Base-by-base conservation (phyloP, 2,329 filamentous ascomycete genomes). In the Elsinoe arachidis region DNA sequence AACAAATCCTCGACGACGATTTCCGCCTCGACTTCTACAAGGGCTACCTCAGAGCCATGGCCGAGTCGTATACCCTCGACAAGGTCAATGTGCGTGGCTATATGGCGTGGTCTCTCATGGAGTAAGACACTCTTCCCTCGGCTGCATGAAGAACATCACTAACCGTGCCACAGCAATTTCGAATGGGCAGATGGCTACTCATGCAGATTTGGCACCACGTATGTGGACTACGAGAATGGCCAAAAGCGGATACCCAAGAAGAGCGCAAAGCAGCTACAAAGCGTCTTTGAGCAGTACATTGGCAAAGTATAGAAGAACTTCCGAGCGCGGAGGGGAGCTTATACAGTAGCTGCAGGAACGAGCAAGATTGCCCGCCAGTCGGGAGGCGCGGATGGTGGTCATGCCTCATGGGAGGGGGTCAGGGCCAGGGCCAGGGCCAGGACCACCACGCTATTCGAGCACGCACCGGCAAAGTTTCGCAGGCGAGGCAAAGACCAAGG, bases 101-200 rank as follows among this genome's bases (percentile, higher is more conserved):
- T 72, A 82, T 92, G 76, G 89, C 86, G 14, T 95, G 90, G 89
- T 90, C 85, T 69, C 78, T 95, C 62, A 82, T 95, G 80, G 90
- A 95, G 79, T 83, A 74, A 70, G 78, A 55, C 44, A 52, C 21
- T n/a, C 26, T 17, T 47, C 21, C 65, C 21, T 53, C 14, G 34
- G 11, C 34, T 39, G 2, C 9, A 23, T 30, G 5, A 30, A 2
- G 15, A 19, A 17, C 33, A n/a, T 10, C 3, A 2, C 49, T 30
- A 39, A 55, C 43, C 7, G 17, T 57, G 26, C 33, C 33, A 15
- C 65, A 82, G 79, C 73, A 92, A 92, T 76, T 92, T 92, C 66
- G 88, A 92, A 72, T 92, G 88, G 88, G 87, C 89, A n/a, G 89
- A 95, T 70, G 89, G 89, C 10, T 95, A 92, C 68, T 85, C 88